Percentiles rank a stretch among this genome's conserved stretches.
phyloP scores from a whole-genome alignment of 768 basidiomycete species.

The Wakefieldia striispora region DNA sequence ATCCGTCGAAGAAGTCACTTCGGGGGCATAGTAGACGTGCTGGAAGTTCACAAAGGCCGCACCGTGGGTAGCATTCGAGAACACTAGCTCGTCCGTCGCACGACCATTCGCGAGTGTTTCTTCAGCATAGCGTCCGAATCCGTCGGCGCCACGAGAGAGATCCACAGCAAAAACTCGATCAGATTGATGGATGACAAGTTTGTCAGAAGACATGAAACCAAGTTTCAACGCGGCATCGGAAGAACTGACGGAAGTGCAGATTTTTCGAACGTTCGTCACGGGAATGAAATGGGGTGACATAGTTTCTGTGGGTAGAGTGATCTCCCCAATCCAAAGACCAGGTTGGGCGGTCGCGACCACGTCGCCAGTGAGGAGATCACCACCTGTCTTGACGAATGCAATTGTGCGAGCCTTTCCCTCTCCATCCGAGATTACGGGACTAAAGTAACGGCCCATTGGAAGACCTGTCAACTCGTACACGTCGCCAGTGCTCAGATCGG shows the following conservation, averaged over 20 bases:
- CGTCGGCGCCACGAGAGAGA: slow-evolving; percentile 44
- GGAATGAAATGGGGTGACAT: slow-evolving; percentile 29
- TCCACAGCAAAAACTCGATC: slow-evolving; percentile 49
- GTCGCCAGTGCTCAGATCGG: slow-evolving; percentile 44
- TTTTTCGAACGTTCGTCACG: slow-evolving; percentile 47
- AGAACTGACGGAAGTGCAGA: slow-evolving; percentile 50
- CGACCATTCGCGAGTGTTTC: slow-evolving; percentile 50
- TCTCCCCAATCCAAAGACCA: slow-evolving; percentile 64
- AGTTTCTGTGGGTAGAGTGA: slow-evolving; percentile 44
- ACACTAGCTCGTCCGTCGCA: slow-evolving; percentile 56
- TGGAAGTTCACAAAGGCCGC: slow-evolving; percentile 70
- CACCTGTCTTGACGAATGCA: slow-evolving; percentile 63
- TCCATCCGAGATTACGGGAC: slow-evolving; percentile 49
- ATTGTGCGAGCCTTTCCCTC: slow-evolving; percentile 44
- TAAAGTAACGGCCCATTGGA: slow-evolving; percentile 64
- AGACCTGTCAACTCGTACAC: slow-evolving; percentile 53
- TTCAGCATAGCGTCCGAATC: slow-evolving; percentile 47
- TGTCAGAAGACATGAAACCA: slow-evolving; percentile 54
- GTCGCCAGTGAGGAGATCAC: slow-evolving; percentile 58
- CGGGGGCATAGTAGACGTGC: slow-evolving; percentile 60
- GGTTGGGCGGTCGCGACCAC: slow-evolving; percentile 61
- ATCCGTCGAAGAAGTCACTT: slow-evolving; percentile 39
- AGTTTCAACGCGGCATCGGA: slow-evolving; percentile 45
- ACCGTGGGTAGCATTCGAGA: slow-evolving; percentile 39
- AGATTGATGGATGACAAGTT: slow-evolving; percentile 60